Percentiles rank a stretch among this genome's conserved stretches.
phyloP scores from a whole-genome alignment of 805 yeast genomes.

The Ogataea methanolica region DNA sequence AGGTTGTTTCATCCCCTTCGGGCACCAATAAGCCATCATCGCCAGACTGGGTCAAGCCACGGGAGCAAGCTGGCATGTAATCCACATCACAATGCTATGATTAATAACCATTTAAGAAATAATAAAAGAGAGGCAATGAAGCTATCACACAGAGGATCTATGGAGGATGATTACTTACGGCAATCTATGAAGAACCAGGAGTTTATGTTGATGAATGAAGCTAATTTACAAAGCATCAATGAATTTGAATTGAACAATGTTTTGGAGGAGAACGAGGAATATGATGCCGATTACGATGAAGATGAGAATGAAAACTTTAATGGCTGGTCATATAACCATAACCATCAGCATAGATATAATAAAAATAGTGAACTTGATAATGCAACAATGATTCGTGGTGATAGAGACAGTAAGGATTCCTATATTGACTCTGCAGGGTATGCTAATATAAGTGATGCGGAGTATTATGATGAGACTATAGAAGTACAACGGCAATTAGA shows the following conservation, averaged over 20 bases:
- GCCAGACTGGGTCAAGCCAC: background rate
- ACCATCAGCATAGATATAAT: background rate
- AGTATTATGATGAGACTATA: background rate
- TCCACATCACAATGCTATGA: conserved; percentile 6
- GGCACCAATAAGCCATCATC: conserved; percentile 1
- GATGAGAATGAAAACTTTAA: background rate
- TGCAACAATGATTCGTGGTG: too few species aligned
- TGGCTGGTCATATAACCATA: background rate
- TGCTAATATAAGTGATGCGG: background rate
- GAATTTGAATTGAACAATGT: conserved; percentile 15
- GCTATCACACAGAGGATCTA: conserved; percentile 18
- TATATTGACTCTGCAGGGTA: background rate
- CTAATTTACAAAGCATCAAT: conserved; percentile 10
- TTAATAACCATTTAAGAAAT: too few species aligned
- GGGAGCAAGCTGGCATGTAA: conserved; percentile 3
- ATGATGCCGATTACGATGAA: background rate
- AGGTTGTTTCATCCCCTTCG: conserved; percentile 18
- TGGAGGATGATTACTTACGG: conserved; percentile 24
- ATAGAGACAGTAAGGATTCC: background rate
- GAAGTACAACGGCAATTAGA: conserved; percentile 23
- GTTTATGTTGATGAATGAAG: conserved; percentile 15
- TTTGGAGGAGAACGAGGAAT: conserved; percentile 8
- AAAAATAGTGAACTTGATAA: too few species aligned
- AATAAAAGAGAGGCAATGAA: too few species aligned
- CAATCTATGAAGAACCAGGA: conserved; percentile 17